Evolutionary conservation across 164 flowering plant genomes (phyloP).

Genomic region (Chimonanthus praecox): DNA sequence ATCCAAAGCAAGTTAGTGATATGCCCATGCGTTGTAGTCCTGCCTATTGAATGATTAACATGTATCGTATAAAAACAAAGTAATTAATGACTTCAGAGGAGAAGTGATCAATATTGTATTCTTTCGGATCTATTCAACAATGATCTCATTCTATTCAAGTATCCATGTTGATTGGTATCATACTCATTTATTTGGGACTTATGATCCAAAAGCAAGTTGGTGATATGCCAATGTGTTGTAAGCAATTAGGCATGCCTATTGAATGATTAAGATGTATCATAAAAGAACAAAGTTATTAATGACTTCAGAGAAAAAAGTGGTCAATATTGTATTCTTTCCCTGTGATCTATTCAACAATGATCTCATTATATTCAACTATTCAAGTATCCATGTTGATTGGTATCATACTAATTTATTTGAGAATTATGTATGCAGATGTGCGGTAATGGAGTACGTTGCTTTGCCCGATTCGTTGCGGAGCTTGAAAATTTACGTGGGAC

Average conservation of each 20-base stretch:
- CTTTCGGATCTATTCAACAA: neutral
- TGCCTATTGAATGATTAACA: neutral
- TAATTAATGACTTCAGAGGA: neutral
- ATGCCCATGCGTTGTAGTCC: neutral
- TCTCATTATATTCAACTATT: neutral
- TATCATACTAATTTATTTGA: slow-evolving; percentile 1
- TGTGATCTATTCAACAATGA: neutral
- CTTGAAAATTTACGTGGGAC: slow-evolving; percentile 71
- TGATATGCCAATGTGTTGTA: too few species aligned
- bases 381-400: neutral
- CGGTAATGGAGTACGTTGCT: slow-evolving; percentile 97
- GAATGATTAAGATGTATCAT: neutral
- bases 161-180: neutral
- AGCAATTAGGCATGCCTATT: neutral
- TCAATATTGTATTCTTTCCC: neutral
- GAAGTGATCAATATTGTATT: neutral
- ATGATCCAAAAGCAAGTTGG: too few species aligned
- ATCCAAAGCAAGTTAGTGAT: too few species aligned
- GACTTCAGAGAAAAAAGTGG: neutral
- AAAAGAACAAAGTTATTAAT: neutral
- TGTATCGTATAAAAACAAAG: neutral
- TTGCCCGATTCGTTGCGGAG: slow-evolving; percentile 84
- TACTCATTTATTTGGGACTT: neutral
- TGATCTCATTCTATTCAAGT: neutral
- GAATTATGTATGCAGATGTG: slow-evolving; percentile 60